Evolutionary conservation across 257 asterid species (phyloP).

Genomic region (Penstemon davidsonii): DNA sequence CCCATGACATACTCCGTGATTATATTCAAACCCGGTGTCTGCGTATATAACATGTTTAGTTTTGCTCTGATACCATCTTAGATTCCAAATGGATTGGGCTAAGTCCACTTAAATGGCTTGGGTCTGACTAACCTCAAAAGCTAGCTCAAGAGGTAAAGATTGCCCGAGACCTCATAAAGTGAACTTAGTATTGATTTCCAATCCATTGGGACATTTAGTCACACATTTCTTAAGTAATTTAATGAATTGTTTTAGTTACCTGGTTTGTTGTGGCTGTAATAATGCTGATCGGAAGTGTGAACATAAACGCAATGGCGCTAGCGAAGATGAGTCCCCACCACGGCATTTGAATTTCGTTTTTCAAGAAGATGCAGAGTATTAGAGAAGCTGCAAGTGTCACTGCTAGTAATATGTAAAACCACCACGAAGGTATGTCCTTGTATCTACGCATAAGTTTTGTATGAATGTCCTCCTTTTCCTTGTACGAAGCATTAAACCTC

Average conservation of each 20-base stretch:
- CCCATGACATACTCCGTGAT: conserved; percentile 96
- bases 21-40: conserved; percentile 91
- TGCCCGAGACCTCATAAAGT: too few species aligned
- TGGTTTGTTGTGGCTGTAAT: conserved; percentile 93
- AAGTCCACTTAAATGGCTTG: too few species aligned
- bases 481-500: conserved; percentile 67
- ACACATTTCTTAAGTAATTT: too few species aligned
- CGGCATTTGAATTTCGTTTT: conserved; percentile 86
- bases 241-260: conserved; percentile 42
- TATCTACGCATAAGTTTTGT: conserved; percentile 80
- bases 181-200: too few species aligned
- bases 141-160: too few species aligned
- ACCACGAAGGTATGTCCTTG: conserved; percentile 85
- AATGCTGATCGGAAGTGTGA: conserved; percentile 95
- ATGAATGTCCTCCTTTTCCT: conserved; percentile 78
- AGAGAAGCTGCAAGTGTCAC: conserved; percentile 63
- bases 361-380: conserved; percentile 71
- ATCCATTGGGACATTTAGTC: too few species aligned
- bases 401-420: conserved; percentile 75
- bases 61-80: neutral
- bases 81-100: too few species aligned
- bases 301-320: conserved; percentile 63
- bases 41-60: conserved; percentile 30
- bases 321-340: conserved; percentile 97
- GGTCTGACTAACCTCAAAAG: too few species aligned